Evolutionary conservation across 2,329 filamentous ascomycete genomes (phyloP).

Genomic region (Talaromyces sp.): DNA sequence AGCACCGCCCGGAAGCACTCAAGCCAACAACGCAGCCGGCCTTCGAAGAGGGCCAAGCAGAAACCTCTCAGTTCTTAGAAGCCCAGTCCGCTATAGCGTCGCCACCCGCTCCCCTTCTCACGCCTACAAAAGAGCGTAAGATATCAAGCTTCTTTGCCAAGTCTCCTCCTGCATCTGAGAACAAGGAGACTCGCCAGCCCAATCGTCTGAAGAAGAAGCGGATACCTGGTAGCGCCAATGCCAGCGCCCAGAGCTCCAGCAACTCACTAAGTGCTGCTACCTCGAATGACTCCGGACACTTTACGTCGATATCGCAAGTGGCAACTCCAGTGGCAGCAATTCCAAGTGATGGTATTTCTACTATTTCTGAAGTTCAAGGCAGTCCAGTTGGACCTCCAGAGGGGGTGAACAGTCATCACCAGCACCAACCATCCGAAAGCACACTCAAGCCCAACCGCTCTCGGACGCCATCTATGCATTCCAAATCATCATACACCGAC

Average conservation of each 20-base stretch:
- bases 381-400: conserved; percentile 15
- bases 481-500: conserved; percentile 66
- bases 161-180: conserved; percentile 58
- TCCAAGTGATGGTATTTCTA: conserved; percentile 15
- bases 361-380: conserved; percentile 3
- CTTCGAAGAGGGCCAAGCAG: conserved; percentile 11
- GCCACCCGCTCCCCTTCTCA: conserved; percentile 35
- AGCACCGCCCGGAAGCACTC: conserved; percentile 5
- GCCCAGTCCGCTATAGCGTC: conserved; percentile 38
- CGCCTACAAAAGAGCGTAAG: conserved; percentile 61
- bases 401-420: conserved; percentile 21
- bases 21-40: conserved; percentile 14
- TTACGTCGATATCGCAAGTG: conserved; percentile 25
- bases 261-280: conserved; percentile 58
- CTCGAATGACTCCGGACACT: conserved; percentile 38
- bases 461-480: conserved; percentile 70
- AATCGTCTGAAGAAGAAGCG: conserved; percentile 89
- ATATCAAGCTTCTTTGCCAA: conserved; percentile 64
- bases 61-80: conserved; percentile 28
- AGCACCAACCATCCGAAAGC: conserved; percentile 42
- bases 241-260: conserved; percentile 85
- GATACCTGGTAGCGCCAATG: conserved; percentile 69
- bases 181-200: conserved; percentile 62
- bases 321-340: conserved; percentile 25
- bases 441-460: conserved; percentile 64